Conservation (phyloP, 768 basidiomycete species). For the Lactarius trivialis region DNA sequence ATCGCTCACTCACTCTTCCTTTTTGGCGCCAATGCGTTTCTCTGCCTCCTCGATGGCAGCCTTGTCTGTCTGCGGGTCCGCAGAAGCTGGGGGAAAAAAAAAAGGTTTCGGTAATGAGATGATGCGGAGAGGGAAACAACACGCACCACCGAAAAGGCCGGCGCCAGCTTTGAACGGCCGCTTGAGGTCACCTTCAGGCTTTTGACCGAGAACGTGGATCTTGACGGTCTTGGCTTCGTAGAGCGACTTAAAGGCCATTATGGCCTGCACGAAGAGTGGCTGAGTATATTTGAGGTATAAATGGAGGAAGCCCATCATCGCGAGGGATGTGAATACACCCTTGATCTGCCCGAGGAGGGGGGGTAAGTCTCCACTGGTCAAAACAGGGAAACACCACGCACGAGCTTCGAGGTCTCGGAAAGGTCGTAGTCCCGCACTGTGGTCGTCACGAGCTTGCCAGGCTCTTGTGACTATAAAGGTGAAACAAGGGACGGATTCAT, state of each 20-base stretch:
- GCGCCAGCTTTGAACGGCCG: conserved; percentile 76
- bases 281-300: conserved; percentile 93
- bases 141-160: conserved; percentile 67
- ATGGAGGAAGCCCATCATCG: conserved; percentile 91
- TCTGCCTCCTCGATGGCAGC: conserved; percentile 86
- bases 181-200: conserved; percentile 80
- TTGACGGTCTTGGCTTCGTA: conserved; percentile 82
- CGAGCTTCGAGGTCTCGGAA: conserved; percentile 74
- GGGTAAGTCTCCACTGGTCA: conserved; percentile 22
- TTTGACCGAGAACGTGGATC: conserved; percentile 74
- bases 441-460: conserved; percentile 76
- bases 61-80: conserved; percentile 79
- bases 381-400: conserved; percentile 36
- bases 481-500: conserved; percentile 1
- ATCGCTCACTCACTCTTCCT: conserved; percentile 40
- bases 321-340: conserved; percentile 63
- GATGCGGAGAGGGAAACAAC: not conserved
- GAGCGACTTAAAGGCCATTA: conserved; percentile 91
- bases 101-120: conserved; percentile 3
- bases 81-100: conserved; percentile 34
- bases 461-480: conserved; percentile 48
- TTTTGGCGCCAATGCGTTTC: conserved; percentile 74
- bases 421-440: conserved; percentile 95
- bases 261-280: conserved; percentile 88
- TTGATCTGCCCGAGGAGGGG: conserved; percentile 56